Evolutionary conservation across 176 grass and related monocot genomes (phyloP), one percentile per base, ranked within the genome.

Genomic region (Raddia distichophylla): DNA sequence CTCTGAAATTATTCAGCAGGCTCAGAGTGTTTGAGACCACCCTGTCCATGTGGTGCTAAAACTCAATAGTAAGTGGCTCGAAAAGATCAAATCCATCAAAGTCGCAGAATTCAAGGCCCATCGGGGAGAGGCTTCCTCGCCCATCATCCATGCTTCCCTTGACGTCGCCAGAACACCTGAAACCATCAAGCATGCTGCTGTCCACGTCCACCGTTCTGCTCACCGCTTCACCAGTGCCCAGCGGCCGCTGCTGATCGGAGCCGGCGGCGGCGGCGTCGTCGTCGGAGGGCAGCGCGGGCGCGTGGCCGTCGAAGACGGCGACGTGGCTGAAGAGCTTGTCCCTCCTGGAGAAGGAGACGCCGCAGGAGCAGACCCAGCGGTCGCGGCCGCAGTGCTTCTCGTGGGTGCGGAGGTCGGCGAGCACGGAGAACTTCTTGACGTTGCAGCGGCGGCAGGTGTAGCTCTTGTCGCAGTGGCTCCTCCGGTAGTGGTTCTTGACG

Each of bases 391-490:
- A 99, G 87, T 99, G 91, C 82, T 94, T 99, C 83, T 95, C 86
- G 78, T 99, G 96, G 19, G 87, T 93, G 82, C 86, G 94, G 58
- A 99, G 91, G 83, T 99, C 96, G 20, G 96, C 87, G 73, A 95
- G 69, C 62, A 99, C 96, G 19, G 93, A 91, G 96, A 99, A 99
- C 18, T 83, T 86, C 91, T 99, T 99, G 82, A 93, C 85, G 89
- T 72, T 80, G 80, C 96, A 88, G 0, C 96, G 79, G 32, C 92
- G 67, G 84, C 96, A 99, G 40, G 85, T 80, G 64, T 85, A 90
- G 72, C 82, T 73, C 91, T 99, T 99, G 72, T 90, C 89, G 82
- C 93, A 99, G 88, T 99, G 96, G 84, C 91, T 99, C 61, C 96
- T 72, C 42, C 94, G 92, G 90, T 93, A 95, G 82, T 99, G 96